These are phyloP conservation scores for Esteya vermicola DNA, from an alignment of 2,329 filamentous ascomycete species.

Conservation along the genomic window DNA sequence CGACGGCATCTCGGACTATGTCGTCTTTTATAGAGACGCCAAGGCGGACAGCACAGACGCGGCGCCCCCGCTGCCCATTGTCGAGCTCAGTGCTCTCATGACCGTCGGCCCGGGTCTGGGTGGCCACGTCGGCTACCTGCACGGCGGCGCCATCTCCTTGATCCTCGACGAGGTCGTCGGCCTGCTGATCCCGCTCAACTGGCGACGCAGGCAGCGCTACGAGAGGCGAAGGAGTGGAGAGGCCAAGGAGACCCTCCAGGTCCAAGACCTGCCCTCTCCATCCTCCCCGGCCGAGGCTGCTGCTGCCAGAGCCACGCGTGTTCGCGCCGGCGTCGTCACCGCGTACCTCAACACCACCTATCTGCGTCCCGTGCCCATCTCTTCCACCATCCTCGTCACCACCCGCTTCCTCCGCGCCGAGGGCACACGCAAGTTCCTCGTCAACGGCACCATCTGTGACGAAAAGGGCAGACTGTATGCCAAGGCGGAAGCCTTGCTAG, in stretches of 20 bases:
- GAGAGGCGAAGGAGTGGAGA: not conserved
- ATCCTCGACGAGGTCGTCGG: slow-evolving; percentile 47
- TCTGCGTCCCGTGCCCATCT: slow-evolving; percentile 34
- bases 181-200: slow-evolving; percentile 29
- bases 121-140: slow-evolving; percentile 35
- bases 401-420: slow-evolving; percentile 29
- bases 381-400: slow-evolving; percentile 30
- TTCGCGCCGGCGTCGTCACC: slow-evolving; percentile 24
- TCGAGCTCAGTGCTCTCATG: slow-evolving; percentile 19
- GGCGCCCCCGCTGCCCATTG: slow-evolving; percentile 7
- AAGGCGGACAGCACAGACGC: not conserved
- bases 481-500: slow-evolving; percentile 37
- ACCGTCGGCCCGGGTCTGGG: slow-evolving; percentile 36
- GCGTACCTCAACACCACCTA: slow-evolving; percentile 42
- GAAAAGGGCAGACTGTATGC: slow-evolving; percentile 32
- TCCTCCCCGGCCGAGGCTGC: slow-evolving; percentile 3
- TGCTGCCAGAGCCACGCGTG: slow-evolving; percentile 7
- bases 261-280: not conserved
- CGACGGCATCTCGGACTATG: slow-evolving; percentile 30
- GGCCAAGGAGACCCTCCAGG: not conserved
- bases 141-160: slow-evolving; percentile 43
- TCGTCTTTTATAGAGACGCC: slow-evolving; percentile 24
- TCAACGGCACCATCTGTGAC: slow-evolving; percentile 33
- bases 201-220: slow-evolving; percentile 3
- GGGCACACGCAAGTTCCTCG: slow-evolving; percentile 36